Evolutionary conservation across 1,284 basidiomycete species (phyloP).

Genomic region (Cystobasidium sp.): DNA sequence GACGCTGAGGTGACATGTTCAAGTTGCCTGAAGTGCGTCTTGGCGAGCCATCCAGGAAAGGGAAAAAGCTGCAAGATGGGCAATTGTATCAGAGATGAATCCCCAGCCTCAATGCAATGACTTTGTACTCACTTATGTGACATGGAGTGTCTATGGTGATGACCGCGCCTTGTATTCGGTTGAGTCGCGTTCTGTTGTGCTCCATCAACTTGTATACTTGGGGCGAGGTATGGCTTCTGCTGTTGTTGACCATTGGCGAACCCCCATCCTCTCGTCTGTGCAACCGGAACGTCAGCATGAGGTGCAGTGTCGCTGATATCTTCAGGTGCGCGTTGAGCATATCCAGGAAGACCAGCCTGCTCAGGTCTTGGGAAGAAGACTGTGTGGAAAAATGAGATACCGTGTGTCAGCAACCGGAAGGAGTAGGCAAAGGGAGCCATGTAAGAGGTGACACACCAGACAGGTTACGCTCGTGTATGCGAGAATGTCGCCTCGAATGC

Average conservation of each 20-base stretch:
- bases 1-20: constrained; percentile 6
- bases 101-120: neutral
- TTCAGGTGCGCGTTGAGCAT: constrained; percentile 68
- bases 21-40: constrained; percentile 18
- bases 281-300: constrained; percentile 62
- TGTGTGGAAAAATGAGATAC: neutral
- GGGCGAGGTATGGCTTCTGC: constrained; percentile 55
- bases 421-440: neutral
- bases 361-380: constrained; percentile 86
- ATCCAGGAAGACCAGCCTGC: constrained; percentile 63
- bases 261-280: constrained; percentile 49
- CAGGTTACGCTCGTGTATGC: constrained; percentile 85
- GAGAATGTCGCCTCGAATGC: constrained; percentile 66
- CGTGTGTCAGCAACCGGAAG: neutral
- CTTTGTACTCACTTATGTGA: constrained; percentile 69
- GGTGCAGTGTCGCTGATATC: constrained; percentile 60
- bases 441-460: constrained; percentile 57
- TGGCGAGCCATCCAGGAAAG: constrained; percentile 63
- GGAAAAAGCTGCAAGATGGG: constrained; percentile 67
- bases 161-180: constrained; percentile 46
- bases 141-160: constrained; percentile 80
- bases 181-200: constrained; percentile 62
- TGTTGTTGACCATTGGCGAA: constrained; percentile 55
- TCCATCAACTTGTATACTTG: constrained; percentile 63
- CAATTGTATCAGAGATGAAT: neutral